These are phyloP conservation scores for Sequoia sempervirens DNA, from an alignment of 75 land plant genomes.

Conservation along the genomic window DNA sequence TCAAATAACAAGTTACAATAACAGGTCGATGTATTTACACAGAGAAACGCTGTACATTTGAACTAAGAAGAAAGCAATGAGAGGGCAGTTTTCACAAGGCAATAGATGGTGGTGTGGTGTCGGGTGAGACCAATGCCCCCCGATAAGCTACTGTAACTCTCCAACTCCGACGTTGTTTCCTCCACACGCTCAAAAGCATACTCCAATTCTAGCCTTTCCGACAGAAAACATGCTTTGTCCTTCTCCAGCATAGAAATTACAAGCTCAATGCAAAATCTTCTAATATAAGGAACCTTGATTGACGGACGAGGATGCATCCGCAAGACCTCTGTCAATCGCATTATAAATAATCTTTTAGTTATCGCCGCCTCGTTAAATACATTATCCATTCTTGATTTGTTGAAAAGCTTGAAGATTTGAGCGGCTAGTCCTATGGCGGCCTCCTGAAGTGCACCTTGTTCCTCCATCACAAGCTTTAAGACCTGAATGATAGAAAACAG, in stretches of 20 bases:
- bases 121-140: constrained; percentile 58
- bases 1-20: no score
- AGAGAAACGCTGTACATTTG: no score
- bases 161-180: constrained; percentile 5
- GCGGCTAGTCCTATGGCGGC: no score
- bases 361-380: constrained; percentile 18
- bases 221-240: background rate
- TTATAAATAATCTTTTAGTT: background rate
- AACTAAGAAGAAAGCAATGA: constrained; percentile 11
- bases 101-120: constrained; percentile 26
- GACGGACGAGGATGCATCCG: background rate
- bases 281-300: background rate
- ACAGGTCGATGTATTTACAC: no score
- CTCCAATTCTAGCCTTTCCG: background rate
- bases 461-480: constrained; percentile 20
- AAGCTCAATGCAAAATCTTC: no score
- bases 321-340: background rate
- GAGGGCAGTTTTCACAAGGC: constrained; percentile 39
- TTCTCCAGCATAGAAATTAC: no score
- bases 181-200: background rate
- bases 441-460: constrained; percentile 26
- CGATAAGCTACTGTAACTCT: constrained; percentile 1
- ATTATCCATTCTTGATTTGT: constrained; percentile 13
- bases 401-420: constrained; percentile 6
- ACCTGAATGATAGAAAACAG: background rate